Evolutionary conservation across 352 stramenopile genomes (phyloP).

Genomic region (Globisporangium takayamanum): DNA sequence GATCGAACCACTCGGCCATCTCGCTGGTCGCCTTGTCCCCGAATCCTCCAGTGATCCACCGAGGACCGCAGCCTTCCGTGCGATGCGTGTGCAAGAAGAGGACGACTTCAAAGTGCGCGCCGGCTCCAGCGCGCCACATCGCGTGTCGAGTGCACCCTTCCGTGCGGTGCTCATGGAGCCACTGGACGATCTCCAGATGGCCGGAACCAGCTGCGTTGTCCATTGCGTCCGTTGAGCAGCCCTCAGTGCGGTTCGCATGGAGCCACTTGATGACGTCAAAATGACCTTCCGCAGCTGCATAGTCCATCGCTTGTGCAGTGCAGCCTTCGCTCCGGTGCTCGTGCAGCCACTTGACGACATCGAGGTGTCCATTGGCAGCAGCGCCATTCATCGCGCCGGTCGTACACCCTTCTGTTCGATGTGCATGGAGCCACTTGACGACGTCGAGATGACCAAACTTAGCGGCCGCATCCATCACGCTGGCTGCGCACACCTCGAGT

Average conservation of each 20-base stretch:
- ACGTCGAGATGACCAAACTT: neutral
- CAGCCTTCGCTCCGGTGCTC: conserved; percentile 13
- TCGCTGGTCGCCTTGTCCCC: too few relatives aligned
- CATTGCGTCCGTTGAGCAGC: neutral
- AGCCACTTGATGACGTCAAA: neutral
- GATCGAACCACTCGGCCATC: too few relatives aligned
- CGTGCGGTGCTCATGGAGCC: too few relatives aligned
- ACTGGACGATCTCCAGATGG: neutral
- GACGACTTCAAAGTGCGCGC: too few relatives aligned
- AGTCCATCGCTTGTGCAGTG: conserved; percentile 20
- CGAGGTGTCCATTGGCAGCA: neutral
- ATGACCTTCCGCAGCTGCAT: conserved; percentile 3
- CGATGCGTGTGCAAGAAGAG: too few relatives aligned
- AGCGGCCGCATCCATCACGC: neutral
- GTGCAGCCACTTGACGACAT: conserved; percentile 11
- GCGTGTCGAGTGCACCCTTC: too few relatives aligned
- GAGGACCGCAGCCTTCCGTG: too few relatives aligned
- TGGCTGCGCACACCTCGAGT: neutral
- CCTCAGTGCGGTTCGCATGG: neutral
- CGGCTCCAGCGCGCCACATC: too few relatives aligned
- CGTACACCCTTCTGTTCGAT: neutral
- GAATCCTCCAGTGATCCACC: too few relatives aligned
- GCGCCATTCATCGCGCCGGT: neutral
- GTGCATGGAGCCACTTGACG: neutral
- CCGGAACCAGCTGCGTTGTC: neutral